Conservation (phyloP, 2,329 filamentous ascomycete species). For the Penicillium sp. region DNA sequence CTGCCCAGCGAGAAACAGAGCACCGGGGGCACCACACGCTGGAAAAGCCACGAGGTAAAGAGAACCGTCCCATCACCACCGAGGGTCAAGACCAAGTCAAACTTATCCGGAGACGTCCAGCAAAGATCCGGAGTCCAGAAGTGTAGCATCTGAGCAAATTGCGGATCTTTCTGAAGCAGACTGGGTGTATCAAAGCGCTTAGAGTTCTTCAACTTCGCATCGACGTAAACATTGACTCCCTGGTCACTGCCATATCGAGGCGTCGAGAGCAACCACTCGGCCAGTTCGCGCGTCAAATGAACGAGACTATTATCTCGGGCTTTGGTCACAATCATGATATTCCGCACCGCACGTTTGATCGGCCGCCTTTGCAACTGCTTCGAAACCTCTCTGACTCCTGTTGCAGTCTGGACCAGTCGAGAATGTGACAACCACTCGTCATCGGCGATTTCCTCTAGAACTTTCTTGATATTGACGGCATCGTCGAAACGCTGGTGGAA, state of each 20-base stretch:
- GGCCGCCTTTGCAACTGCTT: constrained; percentile 89
- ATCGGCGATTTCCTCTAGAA: constrained; percentile 87
- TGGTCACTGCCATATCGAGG: constrained; percentile 82
- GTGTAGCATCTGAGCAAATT: constrained; percentile 75
- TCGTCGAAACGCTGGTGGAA: constrained; percentile 97
- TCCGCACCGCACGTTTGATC: constrained; percentile 84
- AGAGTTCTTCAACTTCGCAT: constrained; percentile 82
- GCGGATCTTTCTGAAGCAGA: constrained; percentile 65
- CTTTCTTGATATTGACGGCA: constrained; percentile 88
- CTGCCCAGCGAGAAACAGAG: constrained; percentile 89
- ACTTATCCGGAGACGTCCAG: constrained; percentile 88
- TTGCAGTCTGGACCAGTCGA: constrained; percentile 88
- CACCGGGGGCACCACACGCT: constrained; percentile 87
- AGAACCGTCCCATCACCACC: constrained; percentile 96
- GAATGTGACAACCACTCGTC: constrained; percentile 88
- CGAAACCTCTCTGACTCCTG: constrained; percentile 88
- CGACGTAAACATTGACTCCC: constrained; percentile 98
- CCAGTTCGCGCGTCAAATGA: constrained; percentile 76
- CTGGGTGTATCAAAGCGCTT: constrained; percentile 76
- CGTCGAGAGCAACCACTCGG: constrained; percentile 80
- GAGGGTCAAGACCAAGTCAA: constrained; percentile 88
- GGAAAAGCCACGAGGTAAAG: constrained; percentile 95
- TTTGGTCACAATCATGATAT: constrained; percentile 98
- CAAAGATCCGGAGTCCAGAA: constrained; percentile 98
- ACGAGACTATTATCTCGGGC: constrained; percentile 92